A percentile compares a stretch with the other conserved stretches of the same genome.
Evolutionary conservation across 495 filamentous ascomycete species (phyloP).

Genomic region (Lasiosphaeria hispida): DNA sequence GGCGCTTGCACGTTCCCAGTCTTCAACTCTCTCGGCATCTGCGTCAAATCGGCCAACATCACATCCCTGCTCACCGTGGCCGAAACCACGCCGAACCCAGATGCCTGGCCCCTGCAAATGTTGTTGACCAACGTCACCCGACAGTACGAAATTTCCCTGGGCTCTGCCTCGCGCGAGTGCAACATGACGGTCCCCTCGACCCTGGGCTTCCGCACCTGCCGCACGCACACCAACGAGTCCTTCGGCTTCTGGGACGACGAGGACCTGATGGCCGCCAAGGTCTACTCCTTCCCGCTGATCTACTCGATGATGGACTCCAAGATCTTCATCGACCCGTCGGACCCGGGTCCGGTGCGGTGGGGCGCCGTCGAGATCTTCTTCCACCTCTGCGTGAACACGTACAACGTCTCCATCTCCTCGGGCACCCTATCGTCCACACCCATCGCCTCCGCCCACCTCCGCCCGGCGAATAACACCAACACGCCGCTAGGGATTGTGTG

Average conservation of each 20-base stretch:
- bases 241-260: no score
- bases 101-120: background rate
- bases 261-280: background rate
- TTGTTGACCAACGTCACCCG: background rate
- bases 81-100: background rate
- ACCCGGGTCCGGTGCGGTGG: background rate
- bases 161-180: background rate
- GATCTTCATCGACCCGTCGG: background rate
- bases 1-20: constrained; percentile 3
- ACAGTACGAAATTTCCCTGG: background rate
- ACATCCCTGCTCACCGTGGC: background rate
- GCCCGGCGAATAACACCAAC: background rate
- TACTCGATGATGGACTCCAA: no score
- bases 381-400: constrained; percentile 14
- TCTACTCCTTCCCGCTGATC: background rate
- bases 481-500: background rate
- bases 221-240: no score
- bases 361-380: constrained; percentile 8
- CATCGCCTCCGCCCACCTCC: background rate
- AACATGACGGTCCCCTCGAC: no score
- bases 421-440: constrained; percentile 3
- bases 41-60: constrained; percentile 8
- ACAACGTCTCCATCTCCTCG: background rate
- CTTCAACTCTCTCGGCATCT: constrained; percentile 4
- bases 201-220: no score